Base-by-base conservation (phyloP, 495 filamentous ascomycete genomes). In the Talaromyces liani region DNA sequence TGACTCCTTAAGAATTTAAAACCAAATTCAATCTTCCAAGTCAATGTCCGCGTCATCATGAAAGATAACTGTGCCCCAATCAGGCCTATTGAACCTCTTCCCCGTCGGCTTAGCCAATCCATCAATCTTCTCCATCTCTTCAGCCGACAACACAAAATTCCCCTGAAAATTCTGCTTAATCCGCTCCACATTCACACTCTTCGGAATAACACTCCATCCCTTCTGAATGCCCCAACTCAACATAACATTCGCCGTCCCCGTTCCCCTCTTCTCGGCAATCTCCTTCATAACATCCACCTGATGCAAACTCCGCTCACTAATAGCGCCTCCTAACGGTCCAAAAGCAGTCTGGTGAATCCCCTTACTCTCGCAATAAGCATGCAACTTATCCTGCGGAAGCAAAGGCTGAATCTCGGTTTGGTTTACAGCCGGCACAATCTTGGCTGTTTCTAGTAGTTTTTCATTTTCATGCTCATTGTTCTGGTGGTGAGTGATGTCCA, bases 301-400 rank as follows among this genome's bases (percentile, higher is more conserved):
- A 64, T 85, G 85, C 5, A 86, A 36, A 36, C 33, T 36, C 33
- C 33, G 60, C 12, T 68, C 84, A 60, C 69, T 73, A 7, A 66
- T 70, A 54, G 65, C 65, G 1, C 77, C 79, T 54, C 84, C 87
- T 27, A 89, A 80, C 0, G 87, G 86, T 6, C 82, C 86, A 70
- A 89, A 89, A 34, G 85, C 84, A 33, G 82, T 84, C 20, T 88
- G 75, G 63, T 84, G 84, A 57, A 91, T 84, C 1, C 79, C 79
- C 22, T 81, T 77, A 16, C 70, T 67, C 31, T 74, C 71, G 68
- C 85, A 79, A 60, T 71, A 87, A 2, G 80, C 76, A 60, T 75
- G 70, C 63, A 88, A 83, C 8, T 74, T 74, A 24, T 73, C 70
- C 69, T 89, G 85, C 62, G 86, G 85, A 8, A 89, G 73, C 59